A percentile compares a stretch with the other conserved stretches of the same genome.
phyloP scores from a whole-genome alignment of 805 yeast species.

The Brettanomyces anomalus region DNA sequence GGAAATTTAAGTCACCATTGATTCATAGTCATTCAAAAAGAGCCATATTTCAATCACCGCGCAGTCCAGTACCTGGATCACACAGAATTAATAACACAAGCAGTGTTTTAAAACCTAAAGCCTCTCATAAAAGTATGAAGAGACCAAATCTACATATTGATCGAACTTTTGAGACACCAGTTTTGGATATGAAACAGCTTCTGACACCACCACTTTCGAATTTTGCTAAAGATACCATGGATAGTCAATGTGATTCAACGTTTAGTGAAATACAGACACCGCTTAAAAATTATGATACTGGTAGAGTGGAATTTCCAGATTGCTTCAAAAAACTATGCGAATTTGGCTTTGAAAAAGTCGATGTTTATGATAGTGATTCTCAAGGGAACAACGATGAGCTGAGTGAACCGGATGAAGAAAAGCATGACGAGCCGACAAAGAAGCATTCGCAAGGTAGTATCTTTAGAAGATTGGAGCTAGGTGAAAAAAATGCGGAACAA shows the following conservation, averaged over 20 bases:
- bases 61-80: not conserved
- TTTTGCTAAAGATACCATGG: not conserved
- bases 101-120: not conserved
- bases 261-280: not conserved
- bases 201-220: not conserved
- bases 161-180: not conserved
- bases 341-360: not conserved
- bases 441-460: not conserved
- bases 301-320: too few species aligned
- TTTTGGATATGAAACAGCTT: not conserved
- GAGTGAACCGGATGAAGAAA: slow-evolving; percentile 1
- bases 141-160: not conserved
- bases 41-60: not conserved
- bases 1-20: slow-evolving; percentile 1
- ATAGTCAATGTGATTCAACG: too few species aligned
- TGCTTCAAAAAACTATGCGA: not conserved
- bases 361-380: slow-evolving; percentile 3
- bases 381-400: slow-evolving; percentile 3
- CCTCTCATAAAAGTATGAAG: not conserved
- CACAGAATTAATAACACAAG: not conserved
- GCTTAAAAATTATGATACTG: not conserved
- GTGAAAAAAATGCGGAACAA: not conserved
- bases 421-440: not conserved
- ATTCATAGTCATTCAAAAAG: not conserved
- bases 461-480: not conserved